Evolutionary conservation across 1,284 basidiomycete species (phyloP), one percentile per base, ranked within the genome.

Genomic region (Irpex sp.): DNA sequence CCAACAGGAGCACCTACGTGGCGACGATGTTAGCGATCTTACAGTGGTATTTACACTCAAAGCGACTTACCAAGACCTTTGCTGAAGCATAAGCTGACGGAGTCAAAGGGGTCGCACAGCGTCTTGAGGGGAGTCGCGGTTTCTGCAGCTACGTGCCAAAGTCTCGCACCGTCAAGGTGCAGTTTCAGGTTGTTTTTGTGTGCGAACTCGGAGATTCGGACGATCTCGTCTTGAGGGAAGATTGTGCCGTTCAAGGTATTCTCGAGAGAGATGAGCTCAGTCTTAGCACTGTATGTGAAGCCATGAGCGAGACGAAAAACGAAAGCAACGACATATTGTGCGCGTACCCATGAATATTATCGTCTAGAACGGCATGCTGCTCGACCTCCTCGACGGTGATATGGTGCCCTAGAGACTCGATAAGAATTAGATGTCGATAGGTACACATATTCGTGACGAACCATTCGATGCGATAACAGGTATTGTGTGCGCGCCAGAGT

Each of bases 211-310:
- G 88, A 87, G 64, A 99, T 99, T 61, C 85, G 85, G 60, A 90
- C 74, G 51, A 97, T 83, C 72, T 98, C 96, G 10, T 90, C 83
- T 70, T 98, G 96, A 1, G 97, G 96, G 64, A 96, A 86, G 65
- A 99, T 91, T 42, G 88, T 92, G 53, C 94, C 96, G 64, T 90
- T 89, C 58, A 98, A 81, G 0, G 96, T 98, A 75, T 99, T 99
- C 76, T 96, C 94, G 8, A 97, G 78, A 9, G 87, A 84, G 62
- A 98, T 86, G 60, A 97, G 77, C 65, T 86, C 81, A 0, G 94
- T 96, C 0, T 91, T 91, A 7, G 92, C 87, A 64, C 86, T 90
- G 65, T 35, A 23, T 3, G 37, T 3, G 45, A 14, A 37, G 7
- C 33, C 61, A n/a, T 65, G 49, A 63, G 58, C 19, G 9, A 19